Conservation (phyloP, 257 asterid species). For the Ilex asprella region DNA sequence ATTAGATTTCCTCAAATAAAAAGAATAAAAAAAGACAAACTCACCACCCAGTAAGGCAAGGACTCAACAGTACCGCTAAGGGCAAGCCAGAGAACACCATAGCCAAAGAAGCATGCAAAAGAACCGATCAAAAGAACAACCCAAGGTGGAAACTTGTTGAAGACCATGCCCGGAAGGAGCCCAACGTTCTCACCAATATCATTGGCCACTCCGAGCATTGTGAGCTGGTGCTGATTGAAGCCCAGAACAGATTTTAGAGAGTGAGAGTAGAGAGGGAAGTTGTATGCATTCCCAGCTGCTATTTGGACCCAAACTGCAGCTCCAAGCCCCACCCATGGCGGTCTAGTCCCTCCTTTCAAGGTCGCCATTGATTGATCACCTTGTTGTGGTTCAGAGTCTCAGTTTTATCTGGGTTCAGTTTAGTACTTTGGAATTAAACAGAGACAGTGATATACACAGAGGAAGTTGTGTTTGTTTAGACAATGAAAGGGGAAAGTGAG, state of each 20-base stretch:
- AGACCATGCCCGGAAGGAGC: slow-evolving; percentile 42
- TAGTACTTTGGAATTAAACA: too few relatives aligned
- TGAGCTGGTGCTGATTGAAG: slow-evolving; percentile 51
- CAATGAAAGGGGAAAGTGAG: too few relatives aligned
- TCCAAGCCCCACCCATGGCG: slow-evolving; percentile 80
- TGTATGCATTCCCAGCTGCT: slow-evolving; percentile 64
- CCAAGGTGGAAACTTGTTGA: slow-evolving; percentile 69
- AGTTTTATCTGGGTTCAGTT: too few relatives aligned
- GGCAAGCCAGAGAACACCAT: slow-evolving; percentile 69
- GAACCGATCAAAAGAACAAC: slow-evolving; percentile 49
- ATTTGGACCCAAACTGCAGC: slow-evolving; percentile 67
- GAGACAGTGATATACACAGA: too few relatives aligned
- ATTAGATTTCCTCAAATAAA: slow-evolving; percentile 7
- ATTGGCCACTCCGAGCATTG: slow-evolving; percentile 67
- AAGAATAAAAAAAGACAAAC: not conserved
- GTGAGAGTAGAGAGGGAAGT: slow-evolving; percentile 66
- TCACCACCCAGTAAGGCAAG: slow-evolving; percentile 62
- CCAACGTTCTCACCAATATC: slow-evolving; percentile 76
- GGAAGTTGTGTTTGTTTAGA: too few relatives aligned
- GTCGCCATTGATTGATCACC: slow-evolving; percentile 18
- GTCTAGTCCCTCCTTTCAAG: slow-evolving; percentile 54
- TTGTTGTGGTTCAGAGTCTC: too few relatives aligned
- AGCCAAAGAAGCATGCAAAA: slow-evolving; percentile 50
- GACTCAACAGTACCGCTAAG: slow-evolving; percentile 28
- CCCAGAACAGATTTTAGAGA: slow-evolving; percentile 63